Conservation (phyloP, 768 basidiomycete species). For the Auricularia sp. region DNA sequence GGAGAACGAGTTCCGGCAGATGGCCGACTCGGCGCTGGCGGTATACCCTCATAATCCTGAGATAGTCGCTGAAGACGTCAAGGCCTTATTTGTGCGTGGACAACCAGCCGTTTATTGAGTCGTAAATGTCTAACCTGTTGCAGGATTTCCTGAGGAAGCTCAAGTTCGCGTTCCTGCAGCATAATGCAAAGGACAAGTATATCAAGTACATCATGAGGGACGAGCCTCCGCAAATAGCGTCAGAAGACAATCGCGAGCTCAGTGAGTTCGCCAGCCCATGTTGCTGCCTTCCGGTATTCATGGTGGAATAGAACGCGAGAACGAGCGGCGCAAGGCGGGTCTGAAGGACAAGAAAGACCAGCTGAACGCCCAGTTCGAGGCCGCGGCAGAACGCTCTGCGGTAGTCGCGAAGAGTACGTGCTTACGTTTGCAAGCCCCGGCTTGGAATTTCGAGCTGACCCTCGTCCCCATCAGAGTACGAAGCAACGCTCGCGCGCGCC, state of each 20-base stretch:
- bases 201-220: slow-evolving; percentile 79
- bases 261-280: slow-evolving; percentile 13
- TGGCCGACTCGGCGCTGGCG: not conserved
- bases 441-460: no score
- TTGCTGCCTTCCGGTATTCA: not conserved
- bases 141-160: slow-evolving; percentile 69
- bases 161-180: slow-evolving; percentile 83
- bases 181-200: slow-evolving; percentile 85
- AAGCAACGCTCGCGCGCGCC: slow-evolving; percentile 41
- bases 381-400: slow-evolving; percentile 54
- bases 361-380: slow-evolving; percentile 50
- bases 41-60: slow-evolving; percentile 28
- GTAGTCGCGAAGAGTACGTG: not conserved
- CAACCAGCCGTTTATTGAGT: not conserved
- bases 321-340: slow-evolving; percentile 60
- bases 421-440: no score
- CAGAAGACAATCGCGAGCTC: slow-evolving; percentile 62
- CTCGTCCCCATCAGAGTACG: slow-evolving; percentile 38
- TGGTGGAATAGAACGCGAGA: slow-evolving; percentile 33
- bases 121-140: not conserved
- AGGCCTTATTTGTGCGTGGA: slow-evolving; percentile 46
- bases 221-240: slow-evolving; percentile 70
- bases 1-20: not conserved
- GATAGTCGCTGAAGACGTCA: slow-evolving; percentile 47
- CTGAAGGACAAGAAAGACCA: slow-evolving; percentile 55